Evolutionary conservation across 345 rosid genomes (phyloP).

Genomic region (Passiflora organensis): DNA sequence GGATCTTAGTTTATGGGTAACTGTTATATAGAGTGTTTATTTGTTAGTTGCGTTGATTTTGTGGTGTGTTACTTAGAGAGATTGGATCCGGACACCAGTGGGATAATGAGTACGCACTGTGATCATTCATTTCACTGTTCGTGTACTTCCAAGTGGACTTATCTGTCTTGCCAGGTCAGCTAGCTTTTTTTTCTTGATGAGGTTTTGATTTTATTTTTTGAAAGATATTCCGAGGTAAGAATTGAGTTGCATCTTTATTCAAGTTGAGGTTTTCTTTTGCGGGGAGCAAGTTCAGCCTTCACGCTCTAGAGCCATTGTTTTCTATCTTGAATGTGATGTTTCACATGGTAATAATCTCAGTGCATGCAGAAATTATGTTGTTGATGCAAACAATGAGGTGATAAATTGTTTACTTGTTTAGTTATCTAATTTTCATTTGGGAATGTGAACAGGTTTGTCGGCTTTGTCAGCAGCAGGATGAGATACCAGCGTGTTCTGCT

Average conservation of each 20-base stretch:
- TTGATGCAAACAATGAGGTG: not conserved
- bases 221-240: too few species aligned
- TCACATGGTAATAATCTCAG: not conserved
- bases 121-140: slow-evolving; percentile 95
- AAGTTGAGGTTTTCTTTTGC: not conserved
- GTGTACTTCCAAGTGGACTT: slow-evolving; percentile 92
- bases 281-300: too few species aligned
- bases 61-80: slow-evolving; percentile 44
- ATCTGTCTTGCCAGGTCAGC: slow-evolving; percentile 81
- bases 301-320: too few species aligned
- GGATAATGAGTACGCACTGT: slow-evolving; percentile 73
- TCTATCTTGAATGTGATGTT: slow-evolving; percentile 4
- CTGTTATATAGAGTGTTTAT: not conserved
- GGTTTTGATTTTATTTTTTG: too few species aligned
- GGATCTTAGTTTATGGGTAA: not conserved
- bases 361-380: not conserved
- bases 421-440: not conserved
- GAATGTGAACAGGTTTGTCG: slow-evolving; percentile 60
- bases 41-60: not conserved
- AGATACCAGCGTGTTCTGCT: slow-evolving; percentile 64
- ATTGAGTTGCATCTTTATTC: too few species aligned
- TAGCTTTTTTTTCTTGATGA: slow-evolving; percentile 5
- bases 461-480: slow-evolving; percentile 86
- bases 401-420: not conserved
- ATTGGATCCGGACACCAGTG: slow-evolving; percentile 89